Percentiles rank a stretch among this genome's conserved stretches.
Conservation (phyloP, 805 yeast genomes). For the Metschnikowia continentalis region DNA sequence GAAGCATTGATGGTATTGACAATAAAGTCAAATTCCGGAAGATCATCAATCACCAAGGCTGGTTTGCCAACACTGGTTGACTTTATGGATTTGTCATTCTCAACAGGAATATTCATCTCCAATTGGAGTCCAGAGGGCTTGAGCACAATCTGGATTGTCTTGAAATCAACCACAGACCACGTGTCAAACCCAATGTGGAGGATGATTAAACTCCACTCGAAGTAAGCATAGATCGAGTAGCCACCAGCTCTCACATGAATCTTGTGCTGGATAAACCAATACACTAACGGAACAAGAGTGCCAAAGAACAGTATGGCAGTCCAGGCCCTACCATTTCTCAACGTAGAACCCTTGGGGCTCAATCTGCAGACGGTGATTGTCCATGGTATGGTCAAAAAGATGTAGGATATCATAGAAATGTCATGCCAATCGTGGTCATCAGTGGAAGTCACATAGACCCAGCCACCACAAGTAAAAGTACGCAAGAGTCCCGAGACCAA, state of each 20-base stretch:
- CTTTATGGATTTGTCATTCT: not conserved
- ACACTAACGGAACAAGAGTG: slow-evolving; percentile 75
- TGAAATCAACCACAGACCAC: slow-evolving; percentile 69
- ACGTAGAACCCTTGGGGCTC: slow-evolving; percentile 41
- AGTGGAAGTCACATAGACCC: slow-evolving; percentile 96
- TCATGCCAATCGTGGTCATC: slow-evolving; percentile 97
- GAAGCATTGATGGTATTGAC: slow-evolving; percentile 59
- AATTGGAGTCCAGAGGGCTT: slow-evolving; percentile 6
- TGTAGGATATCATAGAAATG: slow-evolving; percentile 88
- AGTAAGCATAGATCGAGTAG: slow-evolving; percentile 88
- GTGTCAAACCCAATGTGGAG: slow-evolving; percentile 85
- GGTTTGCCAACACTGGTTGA: not conserved
- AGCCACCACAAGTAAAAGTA: slow-evolving; percentile 95
- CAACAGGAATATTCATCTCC: not conserved
- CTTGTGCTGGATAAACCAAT: slow-evolving; percentile 89
- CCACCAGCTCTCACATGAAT: slow-evolving; percentile 89
- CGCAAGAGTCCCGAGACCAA: slow-evolving; percentile 72
- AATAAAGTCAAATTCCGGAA: slow-evolving; percentile 32
- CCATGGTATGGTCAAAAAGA: slow-evolving; percentile 91
- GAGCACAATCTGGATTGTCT: slow-evolving; percentile 46
- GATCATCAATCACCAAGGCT: slow-evolving; percentile 25
- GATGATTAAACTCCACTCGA: slow-evolving; percentile 87
- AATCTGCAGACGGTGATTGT: slow-evolving; percentile 55
- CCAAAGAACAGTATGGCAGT: slow-evolving; percentile 64
- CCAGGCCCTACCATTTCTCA: slow-evolving; percentile 46